These are phyloP conservation scores for Shiraia sp. DNA, from an alignment of 2,329 filamentous ascomycete species.

Conservation along the genomic window DNA sequence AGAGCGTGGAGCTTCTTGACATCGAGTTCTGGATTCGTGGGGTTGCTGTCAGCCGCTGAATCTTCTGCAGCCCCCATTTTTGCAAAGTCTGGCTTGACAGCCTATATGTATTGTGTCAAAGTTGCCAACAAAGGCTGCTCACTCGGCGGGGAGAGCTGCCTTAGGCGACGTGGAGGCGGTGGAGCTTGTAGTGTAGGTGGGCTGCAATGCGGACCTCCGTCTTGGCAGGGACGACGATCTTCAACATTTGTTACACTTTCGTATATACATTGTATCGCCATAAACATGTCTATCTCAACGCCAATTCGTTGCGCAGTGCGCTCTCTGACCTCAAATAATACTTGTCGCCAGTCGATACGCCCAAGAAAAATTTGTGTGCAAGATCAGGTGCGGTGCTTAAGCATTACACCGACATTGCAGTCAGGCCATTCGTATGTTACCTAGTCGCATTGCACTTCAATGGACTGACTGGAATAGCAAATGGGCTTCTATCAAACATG, in stretches of 20 bases:
- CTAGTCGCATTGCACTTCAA: background rate
- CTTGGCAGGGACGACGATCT: slow-evolving; percentile 26
- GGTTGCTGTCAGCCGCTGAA: slow-evolving; percentile 38
- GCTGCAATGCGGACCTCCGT: slow-evolving; percentile 29
- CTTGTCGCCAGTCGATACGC: slow-evolving; percentile 17
- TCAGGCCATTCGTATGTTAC: slow-evolving; percentile 42
- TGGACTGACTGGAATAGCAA: slow-evolving; percentile 57
- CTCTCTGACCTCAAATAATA: slow-evolving; percentile 13
- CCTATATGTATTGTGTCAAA: slow-evolving; percentile 5
- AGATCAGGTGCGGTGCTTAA: slow-evolving; percentile 31
- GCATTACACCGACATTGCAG: slow-evolving; percentile 27
- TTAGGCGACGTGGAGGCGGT: slow-evolving; percentile 16
- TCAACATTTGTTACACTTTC: slow-evolving; percentile 18
- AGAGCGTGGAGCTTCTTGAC: slow-evolving; percentile 85
- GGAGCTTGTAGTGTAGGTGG: slow-evolving; percentile 20
- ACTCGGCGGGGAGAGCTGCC: slow-evolving; percentile 25
- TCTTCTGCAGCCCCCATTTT: slow-evolving; percentile 34
- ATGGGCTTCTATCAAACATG: slow-evolving; percentile 96
- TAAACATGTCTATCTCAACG: slow-evolving; percentile 22
- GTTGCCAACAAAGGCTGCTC: slow-evolving; percentile 12
- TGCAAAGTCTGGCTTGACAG: slow-evolving; percentile 11
- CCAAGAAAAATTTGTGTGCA: slow-evolving; percentile 11
- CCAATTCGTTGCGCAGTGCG: slow-evolving; percentile 23
- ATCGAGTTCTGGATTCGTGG: slow-evolving; percentile 77
- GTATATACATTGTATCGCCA: slow-evolving; percentile 1